Conservation (phyloP, 495 filamentous ascomycete genomes). For the Jackrogersella multiformis region DNA sequence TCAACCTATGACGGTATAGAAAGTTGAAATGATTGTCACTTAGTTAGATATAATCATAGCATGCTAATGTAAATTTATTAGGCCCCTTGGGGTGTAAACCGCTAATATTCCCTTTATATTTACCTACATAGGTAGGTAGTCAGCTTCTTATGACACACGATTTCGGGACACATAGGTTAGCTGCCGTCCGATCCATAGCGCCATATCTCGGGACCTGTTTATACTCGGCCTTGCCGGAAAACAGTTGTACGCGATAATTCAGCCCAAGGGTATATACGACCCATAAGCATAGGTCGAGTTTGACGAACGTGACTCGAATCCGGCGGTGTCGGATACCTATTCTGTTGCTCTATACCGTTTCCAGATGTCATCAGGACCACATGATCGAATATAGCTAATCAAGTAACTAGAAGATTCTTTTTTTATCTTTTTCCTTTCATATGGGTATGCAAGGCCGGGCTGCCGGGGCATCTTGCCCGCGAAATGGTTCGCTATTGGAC, state of each 20-base stretch:
- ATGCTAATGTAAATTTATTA: no score
- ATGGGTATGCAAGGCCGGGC: background rate
- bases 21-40: no score
- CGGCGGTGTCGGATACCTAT: constrained; percentile 1
- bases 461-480: background rate
- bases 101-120: no score
- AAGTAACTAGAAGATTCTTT: constrained; percentile 1
- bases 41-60: no score
- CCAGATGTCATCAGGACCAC: background rate
- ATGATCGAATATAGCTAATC: no score
- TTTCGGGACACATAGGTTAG: background rate
- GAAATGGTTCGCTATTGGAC: background rate
- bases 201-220: background rate
- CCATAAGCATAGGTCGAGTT: background rate
- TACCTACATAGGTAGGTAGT: no score
- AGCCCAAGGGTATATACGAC: background rate
- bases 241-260: background rate
- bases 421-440: background rate
- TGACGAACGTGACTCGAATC: background rate
- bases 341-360: background rate
- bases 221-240: constrained; percentile 3
- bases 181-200: background rate
- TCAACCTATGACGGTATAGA: no score
- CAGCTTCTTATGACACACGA: no score
- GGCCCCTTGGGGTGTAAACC: no score